A percentile compares a stretch with the other conserved stretches of the same genome.
Conservation (phyloP, 495 filamentous ascomycete species). For the Daldinia loculata region DNA sequence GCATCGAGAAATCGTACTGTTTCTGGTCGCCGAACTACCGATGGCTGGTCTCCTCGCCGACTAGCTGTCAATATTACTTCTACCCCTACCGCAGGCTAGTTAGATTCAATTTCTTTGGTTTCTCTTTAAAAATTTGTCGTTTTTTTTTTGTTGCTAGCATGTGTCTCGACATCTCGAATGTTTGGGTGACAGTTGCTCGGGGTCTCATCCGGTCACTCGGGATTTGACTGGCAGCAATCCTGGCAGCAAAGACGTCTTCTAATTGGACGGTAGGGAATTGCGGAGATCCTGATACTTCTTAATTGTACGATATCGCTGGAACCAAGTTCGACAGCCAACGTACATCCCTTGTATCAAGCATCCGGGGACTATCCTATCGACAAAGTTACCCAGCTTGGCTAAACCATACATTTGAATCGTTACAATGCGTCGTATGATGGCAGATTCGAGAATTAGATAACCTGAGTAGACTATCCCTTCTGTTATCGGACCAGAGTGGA, state of each 20-base stretch:
- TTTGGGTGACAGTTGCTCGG: constrained; percentile 34
- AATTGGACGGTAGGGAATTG: constrained; percentile 42
- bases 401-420: constrained; percentile 32
- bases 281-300: constrained; percentile 39
- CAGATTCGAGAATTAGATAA: constrained; percentile 44
- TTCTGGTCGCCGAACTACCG: constrained; percentile 41
- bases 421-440: constrained; percentile 41
- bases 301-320: constrained; percentile 42
- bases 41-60: constrained; percentile 42
- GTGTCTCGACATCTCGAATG: constrained; percentile 20
- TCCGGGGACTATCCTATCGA: constrained; percentile 31
- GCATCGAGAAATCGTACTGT: constrained; percentile 24
- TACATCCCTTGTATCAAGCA: constrained; percentile 37
- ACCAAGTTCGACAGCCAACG: constrained; percentile 29
- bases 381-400: constrained; percentile 32
- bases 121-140: constrained; percentile 1
- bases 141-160: constrained; percentile 9
- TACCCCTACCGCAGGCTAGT: constrained; percentile 26
- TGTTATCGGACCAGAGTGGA: constrained; percentile 32
- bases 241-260: constrained; percentile 15
- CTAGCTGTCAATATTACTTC: constrained; percentile 33
- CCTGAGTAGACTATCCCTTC: constrained; percentile 34
- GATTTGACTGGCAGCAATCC: constrained; percentile 44
- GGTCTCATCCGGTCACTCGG: constrained; percentile 45
- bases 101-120: constrained; percentile 10